Conservation (phyloP, 805 yeast species). For the Sugiyamaella floridensis region DNA sequence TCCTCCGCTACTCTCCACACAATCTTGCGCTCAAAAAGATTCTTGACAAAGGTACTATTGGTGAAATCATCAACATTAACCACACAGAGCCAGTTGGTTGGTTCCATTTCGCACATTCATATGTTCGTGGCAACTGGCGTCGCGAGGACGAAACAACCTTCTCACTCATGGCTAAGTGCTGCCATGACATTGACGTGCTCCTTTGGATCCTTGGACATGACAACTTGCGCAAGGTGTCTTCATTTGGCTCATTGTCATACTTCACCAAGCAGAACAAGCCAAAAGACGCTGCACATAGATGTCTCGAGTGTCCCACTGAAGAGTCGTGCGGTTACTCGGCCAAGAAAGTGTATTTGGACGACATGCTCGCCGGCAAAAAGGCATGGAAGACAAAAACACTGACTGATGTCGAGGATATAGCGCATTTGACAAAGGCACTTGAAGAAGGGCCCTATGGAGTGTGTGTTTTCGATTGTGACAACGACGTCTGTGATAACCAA, state of each 20-base stretch:
- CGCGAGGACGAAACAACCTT: slow-evolving; percentile 18
- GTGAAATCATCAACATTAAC: slow-evolving; percentile 22
- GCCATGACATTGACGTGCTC: slow-evolving; percentile 25
- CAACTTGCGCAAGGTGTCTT: slow-evolving; percentile 17
- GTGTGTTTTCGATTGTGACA: slow-evolving; percentile 23
- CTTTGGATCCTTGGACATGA: slow-evolving; percentile 23
- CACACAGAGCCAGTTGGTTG: slow-evolving; percentile 27
- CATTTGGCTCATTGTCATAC: slow-evolving; percentile 21
- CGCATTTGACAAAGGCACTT: slow-evolving; percentile 17
- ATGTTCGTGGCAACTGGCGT: slow-evolving; percentile 27
- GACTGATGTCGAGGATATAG: slow-evolving; percentile 20
- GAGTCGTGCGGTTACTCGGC: slow-evolving; percentile 22
- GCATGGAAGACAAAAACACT: slow-evolving; percentile 16
- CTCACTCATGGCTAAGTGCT: slow-evolving; percentile 26
- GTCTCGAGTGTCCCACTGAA: slow-evolving; percentile 19
- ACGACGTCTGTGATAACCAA: slow-evolving; percentile 25
- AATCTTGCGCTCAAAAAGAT: slow-evolving; percentile 19
- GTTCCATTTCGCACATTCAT: slow-evolving; percentile 26
- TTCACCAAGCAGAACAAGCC: slow-evolving; percentile 22
- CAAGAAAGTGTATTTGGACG: slow-evolving; percentile 17
- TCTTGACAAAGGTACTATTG: slow-evolving; percentile 20
- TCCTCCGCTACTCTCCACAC: slow-evolving; percentile 25
- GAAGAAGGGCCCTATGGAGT: slow-evolving; percentile 20
- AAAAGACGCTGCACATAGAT: slow-evolving; percentile 14
- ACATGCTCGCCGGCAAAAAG: slow-evolving; percentile 11